Evolutionary conservation across 805 yeast genomes (phyloP).

Genomic region (Scheffersomyces lignosus): DNA sequence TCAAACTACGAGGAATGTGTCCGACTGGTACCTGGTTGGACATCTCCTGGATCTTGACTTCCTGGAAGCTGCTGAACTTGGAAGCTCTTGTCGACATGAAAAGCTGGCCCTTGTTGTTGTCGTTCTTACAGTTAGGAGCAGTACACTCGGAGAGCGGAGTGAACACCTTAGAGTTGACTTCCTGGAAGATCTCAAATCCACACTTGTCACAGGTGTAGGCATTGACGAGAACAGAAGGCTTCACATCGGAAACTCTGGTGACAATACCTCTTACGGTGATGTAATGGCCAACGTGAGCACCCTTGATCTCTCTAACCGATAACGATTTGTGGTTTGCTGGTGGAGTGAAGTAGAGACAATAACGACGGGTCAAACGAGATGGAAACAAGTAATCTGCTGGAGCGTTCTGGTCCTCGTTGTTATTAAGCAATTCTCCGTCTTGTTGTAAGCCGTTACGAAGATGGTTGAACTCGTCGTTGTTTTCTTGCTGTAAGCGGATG

Average conservation of each 20-base stretch:
- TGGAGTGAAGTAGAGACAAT: conserved; percentile 85
- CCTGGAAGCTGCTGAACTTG: conserved; percentile 93
- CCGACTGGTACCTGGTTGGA: conserved; percentile 98
- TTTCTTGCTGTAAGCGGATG: conserved; percentile 66
- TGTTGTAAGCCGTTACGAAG: conserved; percentile 31
- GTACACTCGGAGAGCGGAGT: conserved; percentile 89
- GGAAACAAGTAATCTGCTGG: conserved; percentile 65
- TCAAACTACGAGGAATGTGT: conserved; percentile 87
- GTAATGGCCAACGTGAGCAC: conserved; percentile 77
- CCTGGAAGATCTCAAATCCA: conserved; percentile 96
- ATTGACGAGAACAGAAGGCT: conserved; percentile 85
- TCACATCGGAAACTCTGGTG: conserved; percentile 94
- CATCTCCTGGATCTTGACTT: conserved; percentile 89
- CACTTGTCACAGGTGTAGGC: conserved; percentile 98
- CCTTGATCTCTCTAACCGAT: conserved; percentile 89
- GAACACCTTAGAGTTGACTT: conserved; percentile 79
- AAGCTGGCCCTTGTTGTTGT: conserved; percentile 83
- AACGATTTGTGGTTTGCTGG: conserved; percentile 59
- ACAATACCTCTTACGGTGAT: conserved; percentile 93
- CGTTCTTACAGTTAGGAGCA: conserved; percentile 72
- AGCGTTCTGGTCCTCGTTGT: conserved; percentile 17
- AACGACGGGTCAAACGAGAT: conserved; percentile 81
- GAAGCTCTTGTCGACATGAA: conserved; percentile 95
- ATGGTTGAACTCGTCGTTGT: conserved; percentile 57
- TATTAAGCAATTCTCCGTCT: conserved; percentile 10